These are phyloP conservation scores for Phytopythium cucurbitacearum DNA, from an alignment of 352 stramenopile genomes.

Conservation along the genomic window DNA sequence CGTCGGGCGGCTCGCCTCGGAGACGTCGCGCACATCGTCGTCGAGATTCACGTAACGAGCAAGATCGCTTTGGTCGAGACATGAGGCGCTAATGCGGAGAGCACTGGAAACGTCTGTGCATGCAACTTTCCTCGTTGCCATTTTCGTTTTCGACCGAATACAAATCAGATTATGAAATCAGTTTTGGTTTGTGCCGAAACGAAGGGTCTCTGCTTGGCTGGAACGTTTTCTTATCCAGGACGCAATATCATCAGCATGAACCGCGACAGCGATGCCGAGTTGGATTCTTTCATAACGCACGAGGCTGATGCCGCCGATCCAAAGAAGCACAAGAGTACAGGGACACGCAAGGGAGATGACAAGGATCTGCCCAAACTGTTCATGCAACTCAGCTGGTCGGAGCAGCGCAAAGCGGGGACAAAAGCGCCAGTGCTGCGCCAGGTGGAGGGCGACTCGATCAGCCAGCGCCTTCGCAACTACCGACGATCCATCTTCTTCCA, in stretches of 20 bases:
- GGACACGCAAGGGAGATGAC: conserved; percentile 11
- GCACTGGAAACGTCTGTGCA: too few relatives aligned
- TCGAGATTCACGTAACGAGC: too few relatives aligned
- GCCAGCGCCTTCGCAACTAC: conserved; percentile 61
- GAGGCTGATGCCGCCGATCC: conserved; percentile 31
- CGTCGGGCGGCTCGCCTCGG: conserved; percentile 5
- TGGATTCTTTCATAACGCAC: conserved; percentile 51
- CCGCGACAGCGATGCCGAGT: conserved; percentile 28
- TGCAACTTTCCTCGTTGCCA: too few relatives aligned
- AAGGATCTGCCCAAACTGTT: conserved; percentile 56
- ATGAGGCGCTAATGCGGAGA: too few relatives aligned
- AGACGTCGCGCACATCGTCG: too few relatives aligned
- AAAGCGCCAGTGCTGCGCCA: conserved; percentile 64
- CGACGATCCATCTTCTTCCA: conserved; percentile 75
- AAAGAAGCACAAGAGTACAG: conserved; percentile 19
- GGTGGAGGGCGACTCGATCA: conserved; percentile 66
- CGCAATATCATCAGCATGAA: neutral
- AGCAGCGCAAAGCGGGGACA: conserved; percentile 54
- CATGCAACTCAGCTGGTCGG: conserved; percentile 63
- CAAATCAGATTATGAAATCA: too few relatives aligned
- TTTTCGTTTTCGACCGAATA: too few relatives aligned
- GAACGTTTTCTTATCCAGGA: too few relatives aligned
- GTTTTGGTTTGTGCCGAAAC: too few relatives aligned
- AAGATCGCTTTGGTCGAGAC: too few relatives aligned
- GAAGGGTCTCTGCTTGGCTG: too few relatives aligned